phyloP scores from a whole-genome alignment of 495 filamentous ascomycete genomes.

The Mytilinidion resinicola region DNA sequence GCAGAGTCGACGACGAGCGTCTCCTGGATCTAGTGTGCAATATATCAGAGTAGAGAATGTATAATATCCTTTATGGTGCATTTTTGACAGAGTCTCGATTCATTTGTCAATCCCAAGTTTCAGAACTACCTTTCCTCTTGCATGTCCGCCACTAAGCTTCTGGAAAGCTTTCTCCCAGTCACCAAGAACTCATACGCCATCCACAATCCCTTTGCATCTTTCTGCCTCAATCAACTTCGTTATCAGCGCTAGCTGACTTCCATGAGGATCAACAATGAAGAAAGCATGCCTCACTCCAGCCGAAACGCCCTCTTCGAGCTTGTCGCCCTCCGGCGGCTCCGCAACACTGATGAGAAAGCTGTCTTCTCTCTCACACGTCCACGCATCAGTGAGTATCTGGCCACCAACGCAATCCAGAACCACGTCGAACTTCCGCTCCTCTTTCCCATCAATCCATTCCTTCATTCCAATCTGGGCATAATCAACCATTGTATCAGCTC shows the following conservation, averaged over 20 bases:
- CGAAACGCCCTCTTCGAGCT: slow-evolving; percentile 32
- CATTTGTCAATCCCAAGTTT: background rate
- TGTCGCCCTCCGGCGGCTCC: slow-evolving; percentile 42
- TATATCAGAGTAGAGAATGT: no score
- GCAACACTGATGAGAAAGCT: slow-evolving; percentile 47
- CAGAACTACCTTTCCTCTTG: slow-evolving; percentile 18
- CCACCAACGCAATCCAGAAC: slow-evolving; percentile 50
- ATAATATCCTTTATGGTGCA: no score
- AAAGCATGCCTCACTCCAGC: slow-evolving; percentile 38
- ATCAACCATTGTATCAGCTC: slow-evolving; percentile 44
- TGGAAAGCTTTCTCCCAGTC: slow-evolving; percentile 33
- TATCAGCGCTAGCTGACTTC: slow-evolving; percentile 40
- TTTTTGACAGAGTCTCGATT: no score
- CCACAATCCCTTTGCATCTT: slow-evolving; percentile 37
- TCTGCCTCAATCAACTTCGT: slow-evolving; percentile 42
- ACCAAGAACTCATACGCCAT: slow-evolving; percentile 46
- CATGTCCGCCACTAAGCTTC: slow-evolving; percentile 19
- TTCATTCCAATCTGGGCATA: slow-evolving; percentile 37
- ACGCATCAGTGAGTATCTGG: slow-evolving; percentile 41
- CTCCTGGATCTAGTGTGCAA: no score
- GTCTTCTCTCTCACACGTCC: slow-evolving; percentile 41
- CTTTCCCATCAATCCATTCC: slow-evolving; percentile 34
- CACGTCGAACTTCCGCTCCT: slow-evolving; percentile 42
- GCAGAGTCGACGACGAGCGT: no score
- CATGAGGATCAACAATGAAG: slow-evolving; percentile 42